Conservation (phyloP, 2,329 filamentous ascomycete species). For the Aspergillus glaucus region DNA sequence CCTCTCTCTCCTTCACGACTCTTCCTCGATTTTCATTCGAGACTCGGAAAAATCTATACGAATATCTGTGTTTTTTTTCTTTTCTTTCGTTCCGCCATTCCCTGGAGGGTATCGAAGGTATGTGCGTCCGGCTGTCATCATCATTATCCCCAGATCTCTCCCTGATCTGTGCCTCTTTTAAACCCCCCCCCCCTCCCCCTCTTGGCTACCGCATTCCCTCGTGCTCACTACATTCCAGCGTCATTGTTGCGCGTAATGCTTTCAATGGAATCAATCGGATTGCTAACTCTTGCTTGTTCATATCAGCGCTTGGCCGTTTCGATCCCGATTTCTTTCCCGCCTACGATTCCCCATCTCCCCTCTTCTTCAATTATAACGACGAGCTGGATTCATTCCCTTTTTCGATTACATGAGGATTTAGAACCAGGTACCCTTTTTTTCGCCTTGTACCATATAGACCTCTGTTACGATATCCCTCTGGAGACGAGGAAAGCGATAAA, state of each 20-base stretch:
- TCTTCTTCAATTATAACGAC: background rate
- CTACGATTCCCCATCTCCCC: background rate
- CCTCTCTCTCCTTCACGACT: no score
- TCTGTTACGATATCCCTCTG: slow-evolving; percentile 20
- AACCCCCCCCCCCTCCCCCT: background rate
- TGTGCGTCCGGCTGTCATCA: background rate
- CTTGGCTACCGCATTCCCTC: background rate
- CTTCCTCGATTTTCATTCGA: no score
- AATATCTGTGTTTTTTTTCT: background rate
- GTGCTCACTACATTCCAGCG: background rate
- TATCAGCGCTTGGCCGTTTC: background rate
- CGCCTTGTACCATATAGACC: slow-evolving; percentile 21
- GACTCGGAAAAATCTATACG: no score
- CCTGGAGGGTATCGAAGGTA: background rate
- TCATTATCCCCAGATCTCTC: background rate
- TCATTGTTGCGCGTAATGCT: background rate
- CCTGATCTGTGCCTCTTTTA: background rate
- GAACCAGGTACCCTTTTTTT: background rate
- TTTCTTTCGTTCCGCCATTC: background rate
- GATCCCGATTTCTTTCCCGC: background rate
- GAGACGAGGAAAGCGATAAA: slow-evolving; percentile 13
- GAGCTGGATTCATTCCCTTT: background rate
- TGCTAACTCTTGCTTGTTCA: background rate
- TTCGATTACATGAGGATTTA: background rate
- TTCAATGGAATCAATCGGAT: background rate